Conservation (phyloP, 805 yeast species). For the Sugiyamaella boreocaroliniensis region DNA sequence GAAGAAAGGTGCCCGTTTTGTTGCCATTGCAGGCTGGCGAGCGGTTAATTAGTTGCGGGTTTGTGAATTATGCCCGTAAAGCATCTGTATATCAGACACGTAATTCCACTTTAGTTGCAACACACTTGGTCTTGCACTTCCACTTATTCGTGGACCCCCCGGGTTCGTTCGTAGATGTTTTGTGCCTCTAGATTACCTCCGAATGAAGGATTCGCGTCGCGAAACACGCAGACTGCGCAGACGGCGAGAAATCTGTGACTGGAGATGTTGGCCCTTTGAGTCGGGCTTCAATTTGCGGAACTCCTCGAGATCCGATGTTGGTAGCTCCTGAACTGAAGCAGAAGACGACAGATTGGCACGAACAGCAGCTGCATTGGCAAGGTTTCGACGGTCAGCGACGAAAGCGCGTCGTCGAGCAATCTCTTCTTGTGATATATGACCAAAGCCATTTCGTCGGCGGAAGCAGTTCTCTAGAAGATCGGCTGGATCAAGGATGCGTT, state of each 20-base stretch:
- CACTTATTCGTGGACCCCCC: too few species aligned
- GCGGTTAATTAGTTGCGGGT: too few species aligned
- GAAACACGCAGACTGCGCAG: conserved; percentile 2
- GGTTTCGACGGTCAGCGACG: conserved; percentile 46
- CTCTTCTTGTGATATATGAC: conserved; percentile 75
- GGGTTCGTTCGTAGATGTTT: too few species aligned
- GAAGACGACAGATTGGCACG: not conserved
- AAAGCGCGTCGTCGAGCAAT: conserved; percentile 69
- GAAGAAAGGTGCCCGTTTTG: too few species aligned
- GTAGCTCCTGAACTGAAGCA: not conserved
- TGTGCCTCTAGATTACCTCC: not conserved
- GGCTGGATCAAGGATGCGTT: conserved; percentile 39
- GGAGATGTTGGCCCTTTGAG: conserved; percentile 6
- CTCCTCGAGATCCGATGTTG: conserved; percentile 12
- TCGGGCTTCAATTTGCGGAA: conserved; percentile 9
- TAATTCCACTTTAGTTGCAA: too few species aligned
- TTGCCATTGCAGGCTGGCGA: too few species aligned
- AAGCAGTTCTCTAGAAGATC: conserved; percentile 21
- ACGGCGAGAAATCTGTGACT: conserved; percentile 11
- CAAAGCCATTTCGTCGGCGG: conserved; percentile 36
- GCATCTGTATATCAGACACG: too few species aligned
- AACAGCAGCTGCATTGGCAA: not conserved
- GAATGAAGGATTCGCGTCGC: not conserved
- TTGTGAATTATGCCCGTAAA: too few species aligned
- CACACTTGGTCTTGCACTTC: too few species aligned